Conservation (phyloP, 2,329 filamentous ascomycete genomes). For the Neodidymelliopsis sp. region DNA sequence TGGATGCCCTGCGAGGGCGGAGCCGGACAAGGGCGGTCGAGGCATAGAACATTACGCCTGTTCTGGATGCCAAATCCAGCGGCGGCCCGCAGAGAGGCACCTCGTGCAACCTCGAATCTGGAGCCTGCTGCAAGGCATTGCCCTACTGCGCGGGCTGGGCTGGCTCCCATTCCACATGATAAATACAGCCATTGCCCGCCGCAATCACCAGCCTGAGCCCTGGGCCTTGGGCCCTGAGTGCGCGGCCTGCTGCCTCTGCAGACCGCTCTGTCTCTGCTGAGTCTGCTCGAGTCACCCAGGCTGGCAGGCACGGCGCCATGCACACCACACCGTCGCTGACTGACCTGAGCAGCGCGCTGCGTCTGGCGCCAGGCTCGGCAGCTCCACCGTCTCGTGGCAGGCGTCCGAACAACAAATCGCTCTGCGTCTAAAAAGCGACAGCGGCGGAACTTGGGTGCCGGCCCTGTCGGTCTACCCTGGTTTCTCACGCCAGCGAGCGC, state of each 20-base stretch:
- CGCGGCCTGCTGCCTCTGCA: background rate
- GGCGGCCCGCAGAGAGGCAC: conserved; percentile 40
- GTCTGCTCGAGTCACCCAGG: conserved; percentile 14
- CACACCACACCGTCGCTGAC: conserved; percentile 34
- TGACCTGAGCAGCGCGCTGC: conserved; percentile 31
- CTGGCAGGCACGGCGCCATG: conserved; percentile 28
- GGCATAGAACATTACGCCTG: conserved; percentile 45
- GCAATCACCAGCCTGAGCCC: conserved; percentile 13
- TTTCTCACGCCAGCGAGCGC: conserved; percentile 15
- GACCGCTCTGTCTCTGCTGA: conserved; percentile 18
- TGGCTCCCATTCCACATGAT: conserved; percentile 30
- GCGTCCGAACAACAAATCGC: conserved; percentile 36
- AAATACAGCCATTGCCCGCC: conserved; percentile 16
- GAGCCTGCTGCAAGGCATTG: conserved; percentile 42
- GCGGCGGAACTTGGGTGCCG: conserved; percentile 41
- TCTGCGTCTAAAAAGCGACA: conserved; percentile 43
- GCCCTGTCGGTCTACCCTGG: conserved; percentile 27
- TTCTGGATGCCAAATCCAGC: conserved; percentile 20
- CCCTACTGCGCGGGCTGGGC: conserved; percentile 23
- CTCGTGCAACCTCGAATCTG: conserved; percentile 38
- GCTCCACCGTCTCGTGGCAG: conserved; percentile 40
- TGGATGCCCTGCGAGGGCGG: conserved; percentile 39
- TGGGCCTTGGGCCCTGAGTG: background rate
- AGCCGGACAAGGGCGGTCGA: conserved; percentile 47
- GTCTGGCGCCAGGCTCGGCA: conserved; percentile 36